Conservation (phyloP, 2,329 filamentous ascomycete species). For the Bipolaris zeicola region DNA sequence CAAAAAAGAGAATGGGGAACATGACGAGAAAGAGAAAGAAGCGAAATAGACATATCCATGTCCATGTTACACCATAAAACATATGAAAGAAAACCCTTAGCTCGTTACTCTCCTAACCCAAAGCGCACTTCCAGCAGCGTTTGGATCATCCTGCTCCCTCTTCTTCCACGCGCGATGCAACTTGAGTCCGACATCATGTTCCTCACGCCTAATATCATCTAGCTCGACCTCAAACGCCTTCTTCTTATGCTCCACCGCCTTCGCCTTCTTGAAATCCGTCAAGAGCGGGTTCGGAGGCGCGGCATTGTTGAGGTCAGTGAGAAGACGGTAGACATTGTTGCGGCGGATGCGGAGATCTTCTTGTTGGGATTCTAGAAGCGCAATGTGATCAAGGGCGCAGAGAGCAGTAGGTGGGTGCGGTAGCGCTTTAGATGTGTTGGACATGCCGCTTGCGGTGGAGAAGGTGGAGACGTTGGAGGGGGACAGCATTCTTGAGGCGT, state of each 20-base stretch:
- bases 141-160: conserved; percentile 46
- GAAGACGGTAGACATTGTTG: conserved; percentile 45
- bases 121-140: conserved; percentile 39
- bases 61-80: not conserved
- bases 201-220: conserved; percentile 44
- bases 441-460: conserved; percentile 28
- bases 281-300: conserved; percentile 47
- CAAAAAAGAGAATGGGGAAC: not conserved
- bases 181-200: conserved; percentile 50
- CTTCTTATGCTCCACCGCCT: conserved; percentile 44
- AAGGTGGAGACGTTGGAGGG: conserved; percentile 22
- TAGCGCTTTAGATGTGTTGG: conserved; percentile 44
- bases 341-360: conserved; percentile 47
- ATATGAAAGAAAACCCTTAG: not conserved
- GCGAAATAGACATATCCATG: not conserved
- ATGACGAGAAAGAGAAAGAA: not conserved
- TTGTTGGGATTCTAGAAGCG: conserved; percentile 47
- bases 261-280: conserved; percentile 43
- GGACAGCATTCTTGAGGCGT: conserved; percentile 20
- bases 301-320: conserved; percentile 44
- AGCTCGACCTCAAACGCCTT: conserved; percentile 47
- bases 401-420: conserved; percentile 46
- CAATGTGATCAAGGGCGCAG: conserved; percentile 43
- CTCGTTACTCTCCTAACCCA: conserved; percentile 49
- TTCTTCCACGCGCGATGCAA: conserved; percentile 49